Conservation (phyloP, 306 rosid genomes). For the Mucuna pruriens region DNA sequence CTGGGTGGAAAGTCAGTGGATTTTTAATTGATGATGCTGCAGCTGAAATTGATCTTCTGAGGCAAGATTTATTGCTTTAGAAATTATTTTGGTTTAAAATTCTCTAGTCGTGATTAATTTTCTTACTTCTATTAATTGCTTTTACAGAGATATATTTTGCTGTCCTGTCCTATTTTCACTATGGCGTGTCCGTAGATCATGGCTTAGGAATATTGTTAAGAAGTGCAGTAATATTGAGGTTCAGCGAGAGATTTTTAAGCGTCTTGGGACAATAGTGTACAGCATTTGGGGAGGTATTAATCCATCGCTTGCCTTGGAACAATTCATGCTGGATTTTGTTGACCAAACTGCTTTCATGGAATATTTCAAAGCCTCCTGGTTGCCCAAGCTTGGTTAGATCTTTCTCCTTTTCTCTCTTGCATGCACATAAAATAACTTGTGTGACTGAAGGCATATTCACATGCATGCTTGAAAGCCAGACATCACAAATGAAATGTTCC, state of each 20-base stretch:
- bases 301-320: constrained; percentile 61
- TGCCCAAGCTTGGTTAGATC: constrained; percentile 90
- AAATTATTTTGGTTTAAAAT: constrained; percentile 20
- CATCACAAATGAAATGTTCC: neutral
- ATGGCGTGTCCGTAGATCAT: constrained; percentile 92
- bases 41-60: constrained; percentile 80
- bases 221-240: constrained; percentile 77
- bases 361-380: constrained; percentile 81
- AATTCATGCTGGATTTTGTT: constrained; percentile 73
- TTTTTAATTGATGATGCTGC: constrained; percentile 92
- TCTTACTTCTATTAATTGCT: constrained; percentile 35
- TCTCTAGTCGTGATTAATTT: constrained; percentile 6
- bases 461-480: constrained; percentile 21
- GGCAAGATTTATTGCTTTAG: constrained; percentile 55
- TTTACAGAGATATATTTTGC: constrained; percentile 76
- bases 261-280: constrained; percentile 69
- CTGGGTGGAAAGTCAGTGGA: constrained; percentile 88
- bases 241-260: constrained; percentile 86
- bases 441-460: constrained; percentile 14
- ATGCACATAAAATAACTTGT: neutral
- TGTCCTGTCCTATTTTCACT: constrained; percentile 88
- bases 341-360: constrained; percentile 90
- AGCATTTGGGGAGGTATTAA: constrained; percentile 73
- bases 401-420: constrained; percentile 49
- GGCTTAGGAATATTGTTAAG: constrained; percentile 87